Conservation (phyloP, 352 stramenopile species). For the Globisporangium canariense region DNA sequence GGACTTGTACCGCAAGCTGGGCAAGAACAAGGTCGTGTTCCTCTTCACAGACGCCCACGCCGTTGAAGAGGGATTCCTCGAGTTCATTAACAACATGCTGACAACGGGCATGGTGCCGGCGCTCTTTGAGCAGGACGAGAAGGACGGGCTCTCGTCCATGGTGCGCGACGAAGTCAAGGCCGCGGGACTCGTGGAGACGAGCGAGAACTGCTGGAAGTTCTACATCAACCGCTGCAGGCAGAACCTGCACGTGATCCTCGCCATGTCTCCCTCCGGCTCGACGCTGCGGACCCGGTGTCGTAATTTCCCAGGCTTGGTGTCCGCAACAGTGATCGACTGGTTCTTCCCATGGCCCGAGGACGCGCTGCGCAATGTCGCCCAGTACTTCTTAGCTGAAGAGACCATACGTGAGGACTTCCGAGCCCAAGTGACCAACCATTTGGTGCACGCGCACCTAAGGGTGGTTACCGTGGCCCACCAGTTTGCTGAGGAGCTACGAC, state of each 20-base stretch:
- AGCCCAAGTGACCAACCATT: conserved; percentile 79
- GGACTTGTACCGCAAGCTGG: conserved; percentile 89
- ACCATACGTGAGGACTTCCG: conserved; percentile 85
- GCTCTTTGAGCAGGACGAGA: conserved; percentile 92
- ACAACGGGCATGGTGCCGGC: conserved; percentile 93
- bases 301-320: conserved; percentile 94
- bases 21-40: conserved; percentile 89
- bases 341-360: conserved; percentile 96
- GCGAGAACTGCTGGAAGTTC: conserved; percentile 93
- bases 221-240: conserved; percentile 93
- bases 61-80: conserved; percentile 94
- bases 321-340: conserved; percentile 94
- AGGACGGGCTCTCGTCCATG: conserved; percentile 75
- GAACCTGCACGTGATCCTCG: conserved; percentile 93
- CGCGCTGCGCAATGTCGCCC: conserved; percentile 89
- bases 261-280: conserved; percentile 93
- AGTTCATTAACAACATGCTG: conserved; percentile 98
- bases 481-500: conserved; percentile 89
- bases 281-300: conserved; percentile 92
- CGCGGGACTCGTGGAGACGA: conserved; percentile 86
- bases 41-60: conserved; percentile 96
- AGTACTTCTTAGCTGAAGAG: conserved; percentile 93
- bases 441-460: conserved; percentile 90
- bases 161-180: conserved; percentile 90
- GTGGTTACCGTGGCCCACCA: conserved; percentile 88